Base-by-base conservation (phyloP, 805 yeast species). In the Kodamaea laetipori region DNA sequence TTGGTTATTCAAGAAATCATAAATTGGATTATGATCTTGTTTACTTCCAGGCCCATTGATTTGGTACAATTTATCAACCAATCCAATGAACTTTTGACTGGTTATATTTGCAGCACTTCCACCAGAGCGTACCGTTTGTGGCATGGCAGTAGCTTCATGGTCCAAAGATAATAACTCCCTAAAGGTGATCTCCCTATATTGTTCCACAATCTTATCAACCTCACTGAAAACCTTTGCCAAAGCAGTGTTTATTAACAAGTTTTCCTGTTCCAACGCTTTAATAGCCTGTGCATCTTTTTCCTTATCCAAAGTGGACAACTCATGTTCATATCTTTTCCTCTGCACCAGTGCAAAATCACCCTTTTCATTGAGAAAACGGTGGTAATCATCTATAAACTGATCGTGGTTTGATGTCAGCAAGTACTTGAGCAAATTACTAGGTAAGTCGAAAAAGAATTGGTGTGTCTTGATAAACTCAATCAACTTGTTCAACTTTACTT, bases 11-110 rank as follows among this genome's bases (percentile, higher is more conserved):
- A 71, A 57, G 44, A 71, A 71, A 11, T 67, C 67, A 38, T 52
- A 55, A 37, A 71, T 69, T 3, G 71, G 71, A 33, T 62, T 61
- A 10, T 30, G 15, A 19, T 13, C 18, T 13, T 16, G 15, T 11
- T 49, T 25, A 4, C 31, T 28, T 17, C 44, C 47, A 4, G 52
- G 47, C 16, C 52, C 52, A 39, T 62, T 57, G 42, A 70, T 49
- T 44, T 68, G 67, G 48, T 66, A 65, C 23, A 71, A 58, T 41
- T 66, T 66, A 39, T 69, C 73, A 10, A 71, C 73, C 37, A 71
- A 57, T 1, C 64, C 57, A 11, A 68, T 58, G 49, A 71, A 69
- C 41, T 62, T 66, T 17, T 63, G 55, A 44, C 60, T 64, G 9
- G 50, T 39, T 36, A 43, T 23, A 12, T 35, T 37, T 8, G 46